Base-by-base conservation (phyloP, 1,139 yeast genomes). In the Lodderomyces jiufengensis region DNA sequence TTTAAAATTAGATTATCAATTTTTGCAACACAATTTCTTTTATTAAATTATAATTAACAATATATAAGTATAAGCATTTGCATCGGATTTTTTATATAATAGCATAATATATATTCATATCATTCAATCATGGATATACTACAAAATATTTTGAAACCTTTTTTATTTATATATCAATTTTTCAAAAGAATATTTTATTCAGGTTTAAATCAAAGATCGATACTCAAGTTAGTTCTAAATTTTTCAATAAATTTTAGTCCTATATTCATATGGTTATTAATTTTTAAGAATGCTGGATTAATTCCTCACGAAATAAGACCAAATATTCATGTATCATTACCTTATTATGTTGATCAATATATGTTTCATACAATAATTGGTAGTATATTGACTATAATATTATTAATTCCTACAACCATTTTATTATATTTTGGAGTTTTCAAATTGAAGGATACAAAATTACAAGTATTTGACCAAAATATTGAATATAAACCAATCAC, bases 291-390 rank as follows among this genome's bases (percentile, higher is more conserved):
- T 47, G 84, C 85, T 2, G 77, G 77, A 4, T 38, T 66, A 9
- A 78, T 81, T 14, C 87, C 87, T 3, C 66, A 62, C 15, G 57
- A 59, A 5, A 62, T 71, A 42, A 63, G 86, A 40, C 88, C 87
- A 0, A 45, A 48, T 1, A 80, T 81, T 36, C 71, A 73, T 45
- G 80, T 75, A 34, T 57, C 66, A 38, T 50, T 76, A 16, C 67
- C 74, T 9, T 64, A 59, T 43, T 54, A 62, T 31, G 39, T 63
- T 28, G 82, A 76, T 45, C 43, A 49, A n/a, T 55, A 52, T 39
- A 51, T 68, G 45, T 70, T 64, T 43, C 40, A 46, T n/a, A 44
- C 50, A 12, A 18, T 36, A 15, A 32, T 42, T 22, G 48, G 50
- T 10, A 41, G 45, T 10, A 22, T 55, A 21, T 27, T 54, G 18